Percentiles rank a stretch among this genome's conserved stretches.
These are phyloP conservation scores for Penicillium goetzii DNA, from an alignment of 495 filamentous ascomycete species.

Conservation along the genomic window DNA sequence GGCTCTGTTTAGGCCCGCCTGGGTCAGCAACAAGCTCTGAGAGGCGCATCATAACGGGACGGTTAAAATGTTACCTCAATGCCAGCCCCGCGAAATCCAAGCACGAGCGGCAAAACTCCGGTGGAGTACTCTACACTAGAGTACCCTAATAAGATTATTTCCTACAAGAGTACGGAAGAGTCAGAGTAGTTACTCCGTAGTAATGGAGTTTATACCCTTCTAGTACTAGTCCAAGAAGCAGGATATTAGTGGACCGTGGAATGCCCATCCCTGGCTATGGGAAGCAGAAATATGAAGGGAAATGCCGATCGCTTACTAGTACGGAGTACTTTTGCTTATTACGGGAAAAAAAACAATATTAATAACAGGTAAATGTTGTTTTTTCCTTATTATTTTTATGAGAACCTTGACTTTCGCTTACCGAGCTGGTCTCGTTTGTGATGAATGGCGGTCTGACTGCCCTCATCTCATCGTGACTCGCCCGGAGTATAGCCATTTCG, in stretches of 20 bases:
- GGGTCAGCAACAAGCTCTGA: slow-evolving; percentile 11
- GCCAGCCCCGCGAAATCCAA: background rate
- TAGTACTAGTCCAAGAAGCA: background rate
- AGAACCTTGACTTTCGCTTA: background rate
- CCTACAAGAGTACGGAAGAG: background rate
- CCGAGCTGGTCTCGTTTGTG: background rate
- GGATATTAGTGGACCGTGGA: background rate
- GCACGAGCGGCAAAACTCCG: slow-evolving; percentile 27
- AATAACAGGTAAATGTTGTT: background rate
- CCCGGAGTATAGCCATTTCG: slow-evolving; percentile 14
- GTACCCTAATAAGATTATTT: background rate
- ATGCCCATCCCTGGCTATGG: slow-evolving; percentile 5
- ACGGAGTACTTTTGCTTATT: background rate
- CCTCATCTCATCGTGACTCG: background rate
- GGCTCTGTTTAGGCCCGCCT: slow-evolving; percentile 12
- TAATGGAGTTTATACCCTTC: background rate
- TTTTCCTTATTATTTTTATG: background rate
- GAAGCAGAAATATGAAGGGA: slow-evolving; percentile 7
- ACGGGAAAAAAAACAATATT: background rate
- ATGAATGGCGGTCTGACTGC: background rate
- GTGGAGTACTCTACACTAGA: slow-evolving; percentile 12
- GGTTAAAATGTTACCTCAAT: slow-evolving; percentile 16
- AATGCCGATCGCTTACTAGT: background rate
- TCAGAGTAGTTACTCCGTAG: background rate
- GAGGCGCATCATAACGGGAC: slow-evolving; percentile 11